Evolutionary conservation across 108 stramenopile genomes (phyloP).

Genomic region (Discostella stelligeroides): DNA sequence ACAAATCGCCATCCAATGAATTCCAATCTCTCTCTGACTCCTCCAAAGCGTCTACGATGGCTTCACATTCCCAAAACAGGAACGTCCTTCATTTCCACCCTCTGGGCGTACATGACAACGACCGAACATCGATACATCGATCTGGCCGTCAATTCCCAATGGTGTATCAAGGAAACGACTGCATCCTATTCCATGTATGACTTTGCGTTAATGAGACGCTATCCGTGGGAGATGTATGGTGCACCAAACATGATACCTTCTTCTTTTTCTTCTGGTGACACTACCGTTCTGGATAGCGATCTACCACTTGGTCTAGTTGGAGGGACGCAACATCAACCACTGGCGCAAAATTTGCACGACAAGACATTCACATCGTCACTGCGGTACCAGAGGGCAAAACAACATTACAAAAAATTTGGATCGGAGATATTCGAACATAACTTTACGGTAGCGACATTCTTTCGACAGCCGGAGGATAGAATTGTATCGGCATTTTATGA

Average conservation of each 20-base stretch:
- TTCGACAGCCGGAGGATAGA: constrained; percentile 51
- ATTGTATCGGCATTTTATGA: constrained; percentile 47
- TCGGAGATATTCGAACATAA: constrained; percentile 40
- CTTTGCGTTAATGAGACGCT: constrained; percentile 51
- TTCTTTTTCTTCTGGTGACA: neutral
- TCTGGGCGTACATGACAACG: constrained; percentile 41
- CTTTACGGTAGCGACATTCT: constrained; percentile 44
- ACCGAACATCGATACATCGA: constrained; percentile 42
- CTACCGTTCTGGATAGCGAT: constrained; percentile 10
- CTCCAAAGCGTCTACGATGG: constrained; percentile 46
- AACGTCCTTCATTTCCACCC: constrained; percentile 47
- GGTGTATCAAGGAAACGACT: constrained; percentile 17
- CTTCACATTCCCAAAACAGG: constrained; percentile 55
- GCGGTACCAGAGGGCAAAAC: constrained; percentile 11
- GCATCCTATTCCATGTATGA: constrained; percentile 42
- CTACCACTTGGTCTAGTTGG: constrained; percentile 42
- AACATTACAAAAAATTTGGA: constrained; percentile 19
- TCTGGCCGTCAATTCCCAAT: constrained; percentile 33
- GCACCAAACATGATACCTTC: constrained; percentile 33
- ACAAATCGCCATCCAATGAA: constrained; percentile 1
- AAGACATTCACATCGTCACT: neutral
- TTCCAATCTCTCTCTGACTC: neutral
- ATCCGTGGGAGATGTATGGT: constrained; percentile 55
- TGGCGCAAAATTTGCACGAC: constrained; percentile 18
- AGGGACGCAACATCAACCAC: constrained; percentile 45